Base-by-base conservation (phyloP, 2,329 filamentous ascomycete species). In the Epichloe baconii region DNA sequence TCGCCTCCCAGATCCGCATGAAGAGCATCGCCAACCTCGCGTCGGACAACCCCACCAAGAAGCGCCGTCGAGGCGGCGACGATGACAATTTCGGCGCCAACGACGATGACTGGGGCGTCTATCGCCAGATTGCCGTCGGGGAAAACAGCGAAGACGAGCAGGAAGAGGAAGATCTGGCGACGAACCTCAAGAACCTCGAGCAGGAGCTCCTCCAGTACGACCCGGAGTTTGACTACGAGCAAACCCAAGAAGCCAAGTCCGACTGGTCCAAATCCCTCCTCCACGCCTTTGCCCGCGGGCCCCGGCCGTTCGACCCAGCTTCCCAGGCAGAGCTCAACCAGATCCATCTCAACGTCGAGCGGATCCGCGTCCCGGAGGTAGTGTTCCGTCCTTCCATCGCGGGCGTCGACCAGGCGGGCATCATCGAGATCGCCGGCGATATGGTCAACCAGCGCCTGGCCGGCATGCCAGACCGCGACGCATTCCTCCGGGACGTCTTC, bases 71-170 rank as follows among this genome's bases (percentile, higher is more conserved):
- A 17, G 89, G 88, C 7, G 87, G 85, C 4, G 91, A 97, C 63
- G 93, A 98, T 61, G 93, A 98, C 64, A 89, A 88, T 54, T 98
- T 98, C 63, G 93, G 93, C 52, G 90, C 90, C 47, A 91, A 98
- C 66, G 93, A 98, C 62, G 90, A 94, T 52, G 93, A 98, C 66
- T 98, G 93, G 93, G 88, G 88, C 52, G 88, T 98, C 14, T 98
- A 98, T 68, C 84, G 93, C 49, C 88, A 88, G 41, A 94, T 97
- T 52, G 87, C 88, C 2, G 88, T 86, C 1, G 89, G 88, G 48
- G 85, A 86, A 7, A 77, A 76, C 58, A 88, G 85, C 62, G 88
- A 93, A 55, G 90, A 96, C 58, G 86, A 91, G 60, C 89, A 95
- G 48, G 90, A 95, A 64, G 91, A 97, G 64, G 87, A 91, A 66